Conservation (phyloP, 352 stramenopile genomes). For the Phytophthora citrophthora region DNA sequence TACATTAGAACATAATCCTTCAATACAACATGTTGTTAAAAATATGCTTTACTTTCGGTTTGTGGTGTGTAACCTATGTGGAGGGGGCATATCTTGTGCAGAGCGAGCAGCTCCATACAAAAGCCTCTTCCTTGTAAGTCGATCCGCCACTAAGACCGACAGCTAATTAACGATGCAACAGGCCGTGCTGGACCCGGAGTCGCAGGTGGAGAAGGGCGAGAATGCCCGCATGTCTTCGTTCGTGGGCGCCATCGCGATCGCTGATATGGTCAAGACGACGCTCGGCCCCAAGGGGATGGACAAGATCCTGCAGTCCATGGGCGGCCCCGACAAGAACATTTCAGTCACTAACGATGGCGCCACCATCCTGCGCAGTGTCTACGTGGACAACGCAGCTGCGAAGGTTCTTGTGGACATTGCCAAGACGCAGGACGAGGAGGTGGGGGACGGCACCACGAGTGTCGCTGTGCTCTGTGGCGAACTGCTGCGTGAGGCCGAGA, state of each 20-base stretch:
- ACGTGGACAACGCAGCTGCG: conserved; percentile 98
- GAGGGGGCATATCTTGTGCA: conserved; percentile 30
- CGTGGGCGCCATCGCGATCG: conserved; percentile 99
- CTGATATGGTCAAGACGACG: conserved; percentile 99
- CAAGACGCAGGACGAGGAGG: conserved; percentile 98
- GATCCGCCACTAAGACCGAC: not conserved
- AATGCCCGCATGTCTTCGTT: conserved; percentile 99
- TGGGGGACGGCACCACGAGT: conserved; percentile 98
- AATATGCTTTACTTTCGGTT: conserved; percentile 6
- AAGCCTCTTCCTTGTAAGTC: not conserved
- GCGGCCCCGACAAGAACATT: conserved; percentile 86
- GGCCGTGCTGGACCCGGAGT: conserved; percentile 80
- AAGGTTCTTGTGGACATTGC: conserved; percentile 99
- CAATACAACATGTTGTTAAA: too few species aligned
- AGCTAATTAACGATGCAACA: conserved; percentile 36
- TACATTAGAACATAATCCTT: too few species aligned
- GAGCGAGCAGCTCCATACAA: conserved; percentile 32
- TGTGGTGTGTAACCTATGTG: conserved; percentile 14
- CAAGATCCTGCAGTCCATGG: conserved; percentile 98
- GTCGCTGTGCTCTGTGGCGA: conserved; percentile 97
- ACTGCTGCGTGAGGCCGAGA: conserved; percentile 97
- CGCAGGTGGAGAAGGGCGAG: conserved; percentile 93
- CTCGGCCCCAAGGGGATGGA: conserved; percentile 99
- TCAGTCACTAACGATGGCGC: conserved; percentile 99
- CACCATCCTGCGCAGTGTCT: conserved; percentile 97